Base-by-base conservation (phyloP, 1,139 yeast genomes). In the Wickerhamomyces sp. region DNA sequence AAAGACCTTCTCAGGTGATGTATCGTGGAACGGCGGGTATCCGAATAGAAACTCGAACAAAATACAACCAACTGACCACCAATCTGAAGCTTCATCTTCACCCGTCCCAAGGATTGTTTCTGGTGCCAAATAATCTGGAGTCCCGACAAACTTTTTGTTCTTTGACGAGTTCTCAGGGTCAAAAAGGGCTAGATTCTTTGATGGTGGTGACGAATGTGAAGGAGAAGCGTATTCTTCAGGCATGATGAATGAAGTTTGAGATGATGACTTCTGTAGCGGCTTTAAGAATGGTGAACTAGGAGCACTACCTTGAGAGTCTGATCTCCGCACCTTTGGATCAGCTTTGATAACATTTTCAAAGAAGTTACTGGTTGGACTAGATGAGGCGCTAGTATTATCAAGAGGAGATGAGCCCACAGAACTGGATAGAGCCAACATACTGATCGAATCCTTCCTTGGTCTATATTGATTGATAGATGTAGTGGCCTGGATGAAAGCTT, bases 51-150 rank as follows among this genome's bases (percentile, higher is more conserved):
- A 84, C 65, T 94, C 99, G 69, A 93, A 94, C 45, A 91, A 67
- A 47, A 94, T 90, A 65, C 98, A 93, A 0, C 99, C 99, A 39
- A 91, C 78, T 2, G 98, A 88, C 99, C 99, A 94, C 99, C 99
- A 94, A 69, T 94, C 99, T 35, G 95, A 83, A 39, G 84, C 78
- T 55, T 84, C 93, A 52, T 84, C 89, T 62, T 93, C 97, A 0
- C 89, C 88, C 7, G 75, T 73, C 32, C 98, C 98, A 41, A 78
- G 72, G 52, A 94, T 89, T 0, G 97, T 91, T 61, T 94, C 99
- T 0, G 99, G 99, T 0, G 99, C 95, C 37, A 94, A 75, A 64
- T 94, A 94, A 62, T 94, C 99, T 0, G 99, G 99, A 0, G 99
- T 94, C 0, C 99, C 99, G 34, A 90, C 96, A 60, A 93, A 91